These are phyloP conservation scores for Elsinoe perseae DNA, from an alignment of 2,329 filamentous ascomycete genomes.

Conservation along the genomic window DNA sequence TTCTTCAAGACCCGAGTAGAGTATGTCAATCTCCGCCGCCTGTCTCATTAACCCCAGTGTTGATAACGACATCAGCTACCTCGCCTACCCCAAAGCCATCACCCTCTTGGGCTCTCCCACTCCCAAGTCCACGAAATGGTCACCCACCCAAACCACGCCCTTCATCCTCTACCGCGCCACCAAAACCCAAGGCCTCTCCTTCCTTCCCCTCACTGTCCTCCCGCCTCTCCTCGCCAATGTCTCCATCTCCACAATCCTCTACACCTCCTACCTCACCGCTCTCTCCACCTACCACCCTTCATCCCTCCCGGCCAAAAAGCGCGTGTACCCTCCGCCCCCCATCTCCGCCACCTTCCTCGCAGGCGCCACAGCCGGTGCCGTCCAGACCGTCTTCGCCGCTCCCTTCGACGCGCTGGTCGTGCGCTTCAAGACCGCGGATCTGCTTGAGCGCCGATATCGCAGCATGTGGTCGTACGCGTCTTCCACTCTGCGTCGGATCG, in stretches of 20 bases:
- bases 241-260: slow-evolving; percentile 64
- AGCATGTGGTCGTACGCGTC: slow-evolving; percentile 68
- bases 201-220: slow-evolving; percentile 68
- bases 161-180: slow-evolving; percentile 62
- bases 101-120: slow-evolving; percentile 47
- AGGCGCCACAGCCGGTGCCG: slow-evolving; percentile 58
- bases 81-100: slow-evolving; percentile 56
- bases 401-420: slow-evolving; percentile 70
- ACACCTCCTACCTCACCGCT: slow-evolving; percentile 66
- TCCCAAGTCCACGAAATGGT: slow-evolving; percentile 41
- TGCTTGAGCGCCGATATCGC: slow-evolving; percentile 52
- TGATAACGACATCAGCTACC: slow-evolving; percentile 36
- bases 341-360: slow-evolving; percentile 59
- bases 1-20: slow-evolving; percentile 89
- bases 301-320: slow-evolving; percentile 51
- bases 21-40: slow-evolving; percentile 43
- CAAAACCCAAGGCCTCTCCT: slow-evolving; percentile 61
- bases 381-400: slow-evolving; percentile 65
- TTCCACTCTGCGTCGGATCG: slow-evolving; percentile 63
- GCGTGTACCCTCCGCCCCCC: slow-evolving; percentile 62
- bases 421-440: slow-evolving; percentile 58
- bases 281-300: slow-evolving; percentile 60
- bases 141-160: slow-evolving; percentile 59
- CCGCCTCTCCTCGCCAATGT: slow-evolving; percentile 69
- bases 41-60: neutral